Base-by-base conservation (phyloP, 306 rosid genomes). In the Vigna trinervia region DNA sequence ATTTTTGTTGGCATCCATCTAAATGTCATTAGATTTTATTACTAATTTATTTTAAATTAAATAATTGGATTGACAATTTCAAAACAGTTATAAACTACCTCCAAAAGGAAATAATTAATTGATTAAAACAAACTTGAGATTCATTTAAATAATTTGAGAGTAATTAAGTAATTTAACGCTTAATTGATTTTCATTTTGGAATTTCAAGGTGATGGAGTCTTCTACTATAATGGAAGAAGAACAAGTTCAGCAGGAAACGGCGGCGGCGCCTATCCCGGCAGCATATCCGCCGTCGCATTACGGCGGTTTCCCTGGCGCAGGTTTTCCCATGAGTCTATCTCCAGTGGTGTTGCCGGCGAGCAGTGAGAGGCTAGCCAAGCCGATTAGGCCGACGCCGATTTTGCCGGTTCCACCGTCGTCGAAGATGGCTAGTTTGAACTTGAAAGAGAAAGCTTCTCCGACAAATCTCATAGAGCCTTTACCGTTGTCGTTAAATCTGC, bases 301-400 rank as follows among this genome's bases (percentile, higher is more conserved):
- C 12, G 85, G 90, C 1, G 82, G 84, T 5, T 86, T 87, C 23
- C 70, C 82, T 2, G 50, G 84, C 14, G 47, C 88, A 0, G 54
- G 60, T 70, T 89, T 85, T 17, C 90, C 88, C 43, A 66, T 82
- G 81, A 47, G 39, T 56, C 12, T 78, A 2, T 3, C 88, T 23
- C 89, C 85, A 60, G 79, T 32, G 11, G 76, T 57, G 28, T n/a
- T 74, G 26, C 85, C 94, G 20, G 69, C 69, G 41, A 77, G 51
- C 22, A 81, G 73, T 8, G 92, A 84, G 17, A 66, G 48, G 59
- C 60, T 78, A 34, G 17, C 77, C 19, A 88, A 83, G 79, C 84
- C 85, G 36, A 69, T 84, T 28, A 90, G 93, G 87, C 97, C 96
- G 43, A 89, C 85, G 39, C 93, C 93, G 36, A 87, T 86, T 38